Base-by-base conservation (phyloP, 768 basidiomycete genomes). In the Strobilomyces echinocephalus region DNA sequence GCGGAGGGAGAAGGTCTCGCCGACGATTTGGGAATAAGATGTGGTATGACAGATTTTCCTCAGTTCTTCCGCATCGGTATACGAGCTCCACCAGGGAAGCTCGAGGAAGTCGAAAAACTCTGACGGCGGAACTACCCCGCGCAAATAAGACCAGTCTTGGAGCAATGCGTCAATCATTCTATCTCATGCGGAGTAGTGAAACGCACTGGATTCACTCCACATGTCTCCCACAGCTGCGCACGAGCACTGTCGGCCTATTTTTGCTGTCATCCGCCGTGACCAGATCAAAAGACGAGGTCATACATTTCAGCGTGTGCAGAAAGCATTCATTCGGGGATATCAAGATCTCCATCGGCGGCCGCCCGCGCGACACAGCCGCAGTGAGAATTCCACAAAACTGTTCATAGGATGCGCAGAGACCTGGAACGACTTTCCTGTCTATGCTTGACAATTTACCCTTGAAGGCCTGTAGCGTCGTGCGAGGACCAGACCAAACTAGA, bases 101-200 rank as follows among this genome's bases (percentile, higher is more conserved):
- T 49, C 46, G 14, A 61, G 49, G 38, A 41, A 49, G 8, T 26
- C 14, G 55, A 53, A 61, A 46, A 61, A 40, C 26, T 35, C 18
- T 18, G 60, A 54, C 42, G 60, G 60, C 14, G 60, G 47, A 18
- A 50, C 10, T 24, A 51, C 8, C 8, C 60, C 55, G 8, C 60
- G 60, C n/a, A 61, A 28, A 43, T 61, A 52, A 31, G 52, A 52
- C 60, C 60, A 61, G 21, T 61, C 60, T 61, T 9, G 18, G 18
- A 12, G 16, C 30, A 26, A 21, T 14, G 14, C 2, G n/a, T 61
- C 41, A 60, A 24, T 24, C 2, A 2, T 49, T 10, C 16, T 8
- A 35, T 43, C 2, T 11, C n/a, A 5, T 24, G 4, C 15, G 16
- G 12, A 14, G 2, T 35, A 16, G n/a, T 40, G n/a, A 2, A 1